Percentiles rank a stretch among this genome's conserved stretches.
Conservation (phyloP, 2,329 filamentous ascomycete species). For the Furcasterigmium furcatum region DNA sequence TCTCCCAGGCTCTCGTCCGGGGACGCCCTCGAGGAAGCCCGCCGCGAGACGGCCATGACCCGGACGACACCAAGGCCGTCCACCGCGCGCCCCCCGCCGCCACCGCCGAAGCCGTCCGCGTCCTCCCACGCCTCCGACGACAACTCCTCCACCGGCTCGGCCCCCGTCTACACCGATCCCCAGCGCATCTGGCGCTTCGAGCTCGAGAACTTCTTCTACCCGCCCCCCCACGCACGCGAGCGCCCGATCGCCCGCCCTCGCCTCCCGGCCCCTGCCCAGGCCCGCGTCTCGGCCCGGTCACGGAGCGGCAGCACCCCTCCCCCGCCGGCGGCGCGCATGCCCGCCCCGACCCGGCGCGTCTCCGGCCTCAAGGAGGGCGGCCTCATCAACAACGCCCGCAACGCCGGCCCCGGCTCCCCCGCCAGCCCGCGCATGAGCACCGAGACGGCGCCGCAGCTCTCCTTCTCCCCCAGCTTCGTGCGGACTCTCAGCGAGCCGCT, state of each 20-base stretch:
- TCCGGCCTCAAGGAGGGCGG: conserved; percentile 44
- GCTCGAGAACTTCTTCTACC: conserved; percentile 59
- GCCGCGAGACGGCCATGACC: conserved; percentile 40
- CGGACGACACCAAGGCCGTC: neutral
- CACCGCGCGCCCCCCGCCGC: conserved; percentile 18
- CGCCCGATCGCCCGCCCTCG: conserved; percentile 65
- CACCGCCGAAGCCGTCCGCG: conserved; percentile 32
- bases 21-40: conserved; percentile 46
- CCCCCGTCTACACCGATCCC: conserved; percentile 51
- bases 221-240: conserved; percentile 51
- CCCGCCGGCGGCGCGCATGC: conserved; percentile 29
- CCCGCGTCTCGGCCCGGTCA: conserved; percentile 46
- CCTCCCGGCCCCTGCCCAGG: conserved; percentile 68
- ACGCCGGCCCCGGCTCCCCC: conserved; percentile 38
- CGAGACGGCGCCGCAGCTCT: conserved; percentile 14
- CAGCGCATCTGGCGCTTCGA: conserved; percentile 73
- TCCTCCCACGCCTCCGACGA: conserved; percentile 37
- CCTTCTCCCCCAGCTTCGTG: conserved; percentile 9
- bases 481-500: conserved; percentile 12
- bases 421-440: neutral
- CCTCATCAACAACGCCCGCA: conserved; percentile 47
- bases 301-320: conserved; percentile 34
- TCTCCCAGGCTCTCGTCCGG: conserved; percentile 24
- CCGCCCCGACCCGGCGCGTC: conserved; percentile 41
- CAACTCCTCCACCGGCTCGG: conserved; percentile 50